These are phyloP conservation scores for Paramecium primaurelia DNA, from an alignment of 73 alveolate genomes.

Conservation along the genomic window DNA sequence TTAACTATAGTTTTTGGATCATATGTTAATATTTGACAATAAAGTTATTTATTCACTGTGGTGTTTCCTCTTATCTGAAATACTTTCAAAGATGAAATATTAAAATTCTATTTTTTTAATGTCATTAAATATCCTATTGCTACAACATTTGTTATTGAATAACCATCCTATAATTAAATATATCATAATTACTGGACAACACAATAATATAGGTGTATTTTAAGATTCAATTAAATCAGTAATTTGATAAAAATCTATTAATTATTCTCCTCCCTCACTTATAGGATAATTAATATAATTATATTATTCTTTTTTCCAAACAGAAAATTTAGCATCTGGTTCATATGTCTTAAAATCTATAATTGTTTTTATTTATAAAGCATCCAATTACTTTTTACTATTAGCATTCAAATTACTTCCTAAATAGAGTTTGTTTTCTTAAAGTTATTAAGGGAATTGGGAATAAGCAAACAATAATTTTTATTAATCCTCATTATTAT, in stretches of 20 bases:
- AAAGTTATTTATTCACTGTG: neutral
- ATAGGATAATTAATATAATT: neutral
- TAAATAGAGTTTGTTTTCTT: neutral
- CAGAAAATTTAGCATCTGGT: neutral
- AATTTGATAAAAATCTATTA: neutral
- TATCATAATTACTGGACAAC: neutral
- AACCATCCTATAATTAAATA: neutral
- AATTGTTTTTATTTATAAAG: neutral
- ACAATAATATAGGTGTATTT: neutral
- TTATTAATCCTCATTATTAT: neutral
- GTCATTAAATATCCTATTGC: constrained; percentile 33
- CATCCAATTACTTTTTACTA: neutral
- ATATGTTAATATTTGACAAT: neutral
- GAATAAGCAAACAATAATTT: neutral
- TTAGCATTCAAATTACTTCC: constrained; percentile 23
- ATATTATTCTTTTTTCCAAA: neutral
- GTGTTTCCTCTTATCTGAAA: constrained; percentile 24
- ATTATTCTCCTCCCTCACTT: neutral
- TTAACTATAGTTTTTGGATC: neutral
- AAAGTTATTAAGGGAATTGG: neutral
- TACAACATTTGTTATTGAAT: neutral
- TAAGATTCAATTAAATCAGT: neutral
- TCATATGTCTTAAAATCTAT: constrained; percentile 9
- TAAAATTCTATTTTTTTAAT: neutral
- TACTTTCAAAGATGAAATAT: neutral